phyloP scores from a whole-genome alignment of 2,329 filamentous ascomycete genomes.

The Diaporthe sp. region DNA sequence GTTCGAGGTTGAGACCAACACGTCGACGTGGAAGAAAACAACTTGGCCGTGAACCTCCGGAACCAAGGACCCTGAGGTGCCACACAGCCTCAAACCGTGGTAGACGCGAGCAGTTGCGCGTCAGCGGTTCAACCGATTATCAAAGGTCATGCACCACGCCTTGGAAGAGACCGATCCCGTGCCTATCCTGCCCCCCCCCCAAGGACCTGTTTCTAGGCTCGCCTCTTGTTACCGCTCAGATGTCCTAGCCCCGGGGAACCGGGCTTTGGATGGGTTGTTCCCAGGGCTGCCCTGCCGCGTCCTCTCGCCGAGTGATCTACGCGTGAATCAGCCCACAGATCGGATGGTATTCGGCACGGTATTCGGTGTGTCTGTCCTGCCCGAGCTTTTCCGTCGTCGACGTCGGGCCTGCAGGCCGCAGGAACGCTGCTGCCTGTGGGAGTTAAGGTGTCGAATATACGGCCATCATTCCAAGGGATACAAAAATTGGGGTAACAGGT shows the following conservation, averaged over 20 bases:
- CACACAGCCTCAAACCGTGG: neutral
- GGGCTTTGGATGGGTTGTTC: neutral
- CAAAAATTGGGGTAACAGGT: neutral
- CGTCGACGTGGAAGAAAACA: neutral
- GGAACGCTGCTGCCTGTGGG: neutral
- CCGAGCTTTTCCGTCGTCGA: neutral
- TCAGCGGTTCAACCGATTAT: slow-evolving; percentile 20
- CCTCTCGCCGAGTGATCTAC: neutral
- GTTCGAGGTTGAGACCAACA: neutral
- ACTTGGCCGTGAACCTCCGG: neutral
- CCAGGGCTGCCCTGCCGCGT: slow-evolving; percentile 11
- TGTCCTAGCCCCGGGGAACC: slow-evolving; percentile 5
- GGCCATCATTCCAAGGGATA: neutral
- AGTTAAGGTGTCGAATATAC: neutral
- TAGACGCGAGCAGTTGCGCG: neutral
- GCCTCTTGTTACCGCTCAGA: neutral
- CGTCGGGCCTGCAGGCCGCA: neutral
- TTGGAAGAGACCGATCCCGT: slow-evolving; percentile 10
- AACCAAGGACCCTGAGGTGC: slow-evolving; percentile 8
- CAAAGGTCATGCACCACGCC: neutral
- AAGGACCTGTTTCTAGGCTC: slow-evolving; percentile 1
- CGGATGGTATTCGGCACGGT: neutral
- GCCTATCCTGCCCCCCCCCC: neutral
- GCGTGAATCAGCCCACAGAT: slow-evolving; percentile 1
- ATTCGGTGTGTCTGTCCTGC: neutral